Base-by-base conservation (phyloP, 129 eudicot species). In the Kitagawia praeruptora region DNA sequence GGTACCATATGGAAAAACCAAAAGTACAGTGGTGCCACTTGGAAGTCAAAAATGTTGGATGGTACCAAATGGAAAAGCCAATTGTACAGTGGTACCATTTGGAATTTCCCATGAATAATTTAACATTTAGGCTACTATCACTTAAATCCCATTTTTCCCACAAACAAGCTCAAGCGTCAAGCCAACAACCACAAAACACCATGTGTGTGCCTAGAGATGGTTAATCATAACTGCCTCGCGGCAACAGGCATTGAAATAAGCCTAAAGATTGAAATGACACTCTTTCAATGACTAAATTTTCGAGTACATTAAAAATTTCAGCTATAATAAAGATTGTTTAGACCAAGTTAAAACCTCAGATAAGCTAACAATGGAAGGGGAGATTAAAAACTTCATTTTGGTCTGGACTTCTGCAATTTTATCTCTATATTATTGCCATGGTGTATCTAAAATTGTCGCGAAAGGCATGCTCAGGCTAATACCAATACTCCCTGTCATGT, bases 351-450 rank as follows among this genome's bases (percentile, higher is more conserved):
- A 15, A 15, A 45, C 34, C 37, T 6, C 70, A 25, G 31, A 31
- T 15, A 67, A 19, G 19, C 18, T n/a, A 8, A 48, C 70, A 74
- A 82, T 83, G 71, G 83, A 72, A 40, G 86, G 85, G 3, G 89
- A 86, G 70, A 75, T 81, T 28, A 74, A 23, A 34, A 83, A 56
- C 70, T 78, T 81, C 67, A 37, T 79, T 75, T 78, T 73, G 73
- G 83, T 86, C 49, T 86, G 89, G 89, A 53, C 72, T 23, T 46
- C 77, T 18, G 83, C 72, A 2, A 64, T 48, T 31, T 1, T 56
- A 31, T 81, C 87, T 23, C 14, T 83, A 14, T 23, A 23, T 61
- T 83, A 78, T 61, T 86, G 87, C 54, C 61, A 75, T 53, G 28
- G 77, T 14, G 49, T 81, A 38, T 53, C 76, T 10, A 81, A 78